phyloP scores from a whole-genome alignment of 371 early-diverging fungal species.

The Gilbertella persicaria region DNA sequence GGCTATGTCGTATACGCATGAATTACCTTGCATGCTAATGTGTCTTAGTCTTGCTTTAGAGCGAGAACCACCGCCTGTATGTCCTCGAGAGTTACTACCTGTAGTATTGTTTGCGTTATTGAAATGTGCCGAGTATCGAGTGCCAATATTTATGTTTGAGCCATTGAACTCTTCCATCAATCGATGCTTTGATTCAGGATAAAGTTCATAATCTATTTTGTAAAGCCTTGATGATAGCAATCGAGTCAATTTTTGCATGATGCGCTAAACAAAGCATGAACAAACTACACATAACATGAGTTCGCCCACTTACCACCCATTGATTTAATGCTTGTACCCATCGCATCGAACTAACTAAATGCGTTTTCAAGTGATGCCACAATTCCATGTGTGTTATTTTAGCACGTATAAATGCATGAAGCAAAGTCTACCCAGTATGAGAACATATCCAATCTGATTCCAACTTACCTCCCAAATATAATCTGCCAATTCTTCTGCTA shows the following conservation, averaged over 20 bases:
- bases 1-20: too few species aligned
- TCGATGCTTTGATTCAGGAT: conserved; percentile 14
- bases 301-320: conserved; percentile 55
- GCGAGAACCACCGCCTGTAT: conserved; percentile 17
- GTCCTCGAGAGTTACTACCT: not conserved
- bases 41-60: conserved; percentile 5
- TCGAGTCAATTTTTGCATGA: conserved; percentile 56
- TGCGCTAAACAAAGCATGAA: conserved; percentile 40
- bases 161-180: conserved; percentile 9
- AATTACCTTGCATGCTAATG: conserved; percentile 26
- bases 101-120: not conserved
- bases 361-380: conserved; percentile 53
- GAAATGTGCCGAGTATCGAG: not conserved
- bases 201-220: conserved; percentile 52
- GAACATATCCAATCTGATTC: conserved; percentile 4
- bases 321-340: conserved; percentile 59
- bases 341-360: conserved; percentile 45
- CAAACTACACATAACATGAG: not conserved
- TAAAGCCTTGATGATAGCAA: conserved; percentile 51
- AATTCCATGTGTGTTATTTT: conserved; percentile 43
- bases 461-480: conserved; percentile 56
- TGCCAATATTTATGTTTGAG: not conserved
- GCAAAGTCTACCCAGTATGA: conserved; percentile 43
- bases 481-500: conserved; percentile 59
- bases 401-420: conserved; percentile 61